Evolutionary conservation across 116 monocot genomes (phyloP), one percentile per base, ranked within the genome.

Genomic region (Dioscorea cayenensis): DNA sequence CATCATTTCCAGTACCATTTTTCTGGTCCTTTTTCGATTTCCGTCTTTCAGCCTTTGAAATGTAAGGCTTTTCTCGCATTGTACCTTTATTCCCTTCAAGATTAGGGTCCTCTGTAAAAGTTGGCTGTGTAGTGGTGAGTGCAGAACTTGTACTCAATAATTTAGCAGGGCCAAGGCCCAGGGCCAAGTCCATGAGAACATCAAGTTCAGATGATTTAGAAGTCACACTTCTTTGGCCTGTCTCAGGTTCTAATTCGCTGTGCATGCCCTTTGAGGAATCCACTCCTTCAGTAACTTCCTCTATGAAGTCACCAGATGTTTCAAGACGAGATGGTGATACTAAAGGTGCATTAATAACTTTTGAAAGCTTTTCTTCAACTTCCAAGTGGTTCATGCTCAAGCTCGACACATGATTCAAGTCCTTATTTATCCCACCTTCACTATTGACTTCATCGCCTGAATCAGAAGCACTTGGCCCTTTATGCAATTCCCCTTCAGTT

Each of bases 41-140:
- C 60, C 91, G 68, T 72, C 99, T 91, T 74, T 99, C 94, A 52
- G 85, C 84, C 67, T 99, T 99, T 28, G 99, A 89, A 14, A 99
- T 69, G 60, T 85, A 91, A 65, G 89, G 91, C 65, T 91, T 99
- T 63, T 87, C 99, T 71, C 87, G 86, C 73, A 72, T 60, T 25
- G 49, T 35, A 77, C 60, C 79, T 65, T 85, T 89, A 28, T 69
- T 75, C 29, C 38, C 80, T 55, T 86, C 83, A 28, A 27, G 21
- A 67, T 37, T 67, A 60, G 75, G 29, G 43, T 51, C 72, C 48
- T 74, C 84, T 18, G 18, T 59, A 36, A 58, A 50, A 74, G 20
- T 36, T 74, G 85, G 68, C 49, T 63, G 70, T 65, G 18, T 17
- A 64, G 49, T 28, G 73, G 77, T 73, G 66, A 69, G 25, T 16